A percentile compares a stretch with the other conserved stretches of the same genome.
These are phyloP conservation scores for Phialocephala sp. DNA, from an alignment of 2,329 filamentous ascomycete species.

Conservation along the genomic window DNA sequence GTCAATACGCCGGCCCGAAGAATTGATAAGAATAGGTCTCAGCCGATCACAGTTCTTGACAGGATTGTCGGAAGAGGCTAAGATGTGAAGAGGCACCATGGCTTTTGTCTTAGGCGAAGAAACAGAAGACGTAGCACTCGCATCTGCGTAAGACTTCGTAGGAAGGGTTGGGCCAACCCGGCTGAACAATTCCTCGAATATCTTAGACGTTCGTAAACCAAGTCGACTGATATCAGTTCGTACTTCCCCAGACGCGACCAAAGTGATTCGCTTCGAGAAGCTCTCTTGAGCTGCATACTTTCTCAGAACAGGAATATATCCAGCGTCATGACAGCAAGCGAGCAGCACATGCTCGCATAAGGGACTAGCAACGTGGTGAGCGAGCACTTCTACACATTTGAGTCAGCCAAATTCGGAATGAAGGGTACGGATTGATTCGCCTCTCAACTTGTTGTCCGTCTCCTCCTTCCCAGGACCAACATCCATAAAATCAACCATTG, in stretches of 20 bases:
- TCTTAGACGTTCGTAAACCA: constrained; percentile 15
- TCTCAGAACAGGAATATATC: constrained; percentile 59
- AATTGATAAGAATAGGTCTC: constrained; percentile 16
- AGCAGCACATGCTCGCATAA: constrained; percentile 65
- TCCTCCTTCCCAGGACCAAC: constrained; percentile 62
- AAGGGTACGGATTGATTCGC: constrained; percentile 43
- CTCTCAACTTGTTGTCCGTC: constrained; percentile 62
- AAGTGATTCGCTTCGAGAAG: constrained; percentile 11
- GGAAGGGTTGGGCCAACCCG: background rate
- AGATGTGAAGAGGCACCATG: background rate
- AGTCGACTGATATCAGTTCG: constrained; percentile 14
- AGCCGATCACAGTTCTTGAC: constrained; percentile 16
- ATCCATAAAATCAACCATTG: constrained; percentile 66
- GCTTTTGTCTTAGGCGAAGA: background rate
- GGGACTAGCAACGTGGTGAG: constrained; percentile 60
- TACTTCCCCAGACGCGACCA: constrained; percentile 17
- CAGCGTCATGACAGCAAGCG: constrained; percentile 63
- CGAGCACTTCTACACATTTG: constrained; percentile 39
- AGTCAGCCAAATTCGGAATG: background rate
- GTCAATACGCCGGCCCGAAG: constrained; percentile 21
- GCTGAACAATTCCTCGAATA: constrained; percentile 22
- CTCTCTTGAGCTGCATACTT: constrained; percentile 15
- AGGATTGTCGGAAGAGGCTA: background rate
- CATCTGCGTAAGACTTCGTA: background rate
- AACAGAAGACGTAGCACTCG: background rate